These are phyloP conservation scores for Nakazawaea wickerhamii DNA, from an alignment of 805 yeast species.

Conservation along the genomic window DNA sequence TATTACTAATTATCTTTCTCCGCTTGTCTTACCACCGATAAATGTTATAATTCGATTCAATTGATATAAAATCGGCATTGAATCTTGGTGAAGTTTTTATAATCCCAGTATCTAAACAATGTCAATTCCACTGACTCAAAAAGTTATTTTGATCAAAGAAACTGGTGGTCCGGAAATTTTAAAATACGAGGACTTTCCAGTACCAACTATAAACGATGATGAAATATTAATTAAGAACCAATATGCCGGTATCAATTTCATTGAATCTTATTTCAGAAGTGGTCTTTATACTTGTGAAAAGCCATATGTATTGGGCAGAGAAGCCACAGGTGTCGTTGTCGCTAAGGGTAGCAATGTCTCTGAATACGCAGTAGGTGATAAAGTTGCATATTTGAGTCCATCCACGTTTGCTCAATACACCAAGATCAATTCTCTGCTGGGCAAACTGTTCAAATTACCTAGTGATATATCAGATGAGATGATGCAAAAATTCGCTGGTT, in stretches of 20 bases:
- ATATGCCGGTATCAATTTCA: constrained; percentile 77
- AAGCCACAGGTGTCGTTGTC: constrained; percentile 65
- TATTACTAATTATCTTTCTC: too few species aligned
- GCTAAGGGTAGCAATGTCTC: constrained; percentile 56
- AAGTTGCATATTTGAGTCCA: constrained; percentile 50
- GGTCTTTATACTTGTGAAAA: constrained; percentile 62
- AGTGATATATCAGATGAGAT: constrained; percentile 40
- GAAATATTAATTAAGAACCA: constrained; percentile 69
- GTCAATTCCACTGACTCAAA: constrained; percentile 50
- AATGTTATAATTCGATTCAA: too few species aligned
- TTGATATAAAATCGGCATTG: too few species aligned
- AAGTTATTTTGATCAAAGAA: constrained; percentile 49
- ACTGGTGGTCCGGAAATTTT: constrained; percentile 57
- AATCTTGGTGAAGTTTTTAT: too few species aligned
- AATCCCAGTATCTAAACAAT: constrained; percentile 7
- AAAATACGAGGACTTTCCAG: constrained; percentile 49
- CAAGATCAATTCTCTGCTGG: constrained; percentile 33
- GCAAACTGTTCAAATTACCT: constrained; percentile 44
- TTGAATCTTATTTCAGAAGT: constrained; percentile 76
- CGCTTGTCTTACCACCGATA: too few species aligned
- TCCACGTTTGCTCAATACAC: constrained; percentile 73
- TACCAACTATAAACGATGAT: constrained; percentile 49
- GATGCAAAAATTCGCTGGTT: constrained; percentile 53
- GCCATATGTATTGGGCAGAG: constrained; percentile 69
- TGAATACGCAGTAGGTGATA: constrained; percentile 60